phyloP scores from a whole-genome alignment of 108 stramenopile species.

The Heterococcus sp. region DNA sequence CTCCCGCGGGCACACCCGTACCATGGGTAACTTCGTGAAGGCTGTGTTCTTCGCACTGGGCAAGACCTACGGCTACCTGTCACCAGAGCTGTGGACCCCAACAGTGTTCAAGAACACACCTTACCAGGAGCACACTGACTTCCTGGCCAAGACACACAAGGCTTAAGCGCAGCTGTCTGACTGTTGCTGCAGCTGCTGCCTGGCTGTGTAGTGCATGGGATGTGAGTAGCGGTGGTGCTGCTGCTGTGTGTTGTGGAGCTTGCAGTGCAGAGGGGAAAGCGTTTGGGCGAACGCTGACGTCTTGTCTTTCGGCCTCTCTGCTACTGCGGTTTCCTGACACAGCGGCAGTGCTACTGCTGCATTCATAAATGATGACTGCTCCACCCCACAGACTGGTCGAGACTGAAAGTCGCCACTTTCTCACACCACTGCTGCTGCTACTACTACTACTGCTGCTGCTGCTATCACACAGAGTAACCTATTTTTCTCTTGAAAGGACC shows the following conservation, averaged over 20 bases:
- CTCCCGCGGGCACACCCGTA: slow-evolving; percentile 88
- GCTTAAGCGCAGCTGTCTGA: background rate
- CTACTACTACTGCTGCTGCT: background rate
- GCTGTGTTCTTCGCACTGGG: slow-evolving; percentile 94
- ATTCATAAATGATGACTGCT: background rate
- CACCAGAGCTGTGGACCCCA: slow-evolving; percentile 98
- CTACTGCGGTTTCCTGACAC: background rate
- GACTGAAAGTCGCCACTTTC: too few relatives aligned
- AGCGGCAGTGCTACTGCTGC: background rate
- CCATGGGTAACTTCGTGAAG: slow-evolving; percentile 99
- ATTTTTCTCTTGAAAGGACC: too few relatives aligned
- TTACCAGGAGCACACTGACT: slow-evolving; percentile 99
- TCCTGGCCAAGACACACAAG: slow-evolving; percentile 78
- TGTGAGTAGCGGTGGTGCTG: background rate
- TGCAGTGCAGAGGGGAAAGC: background rate
- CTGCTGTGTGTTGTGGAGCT: background rate
- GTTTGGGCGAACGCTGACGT: background rate
- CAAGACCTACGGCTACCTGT: slow-evolving; percentile 96
- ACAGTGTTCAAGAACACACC: slow-evolving; percentile 70
- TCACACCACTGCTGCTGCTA: background rate
- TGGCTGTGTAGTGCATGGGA: background rate
- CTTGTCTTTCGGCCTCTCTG: background rate
- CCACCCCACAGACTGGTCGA: too few relatives aligned
- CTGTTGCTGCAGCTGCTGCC: background rate
- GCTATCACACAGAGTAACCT: too few relatives aligned